These are phyloP conservation scores for Urtica urens DNA, from an alignment of 306 rosid species.

Conservation along the genomic window DNA sequence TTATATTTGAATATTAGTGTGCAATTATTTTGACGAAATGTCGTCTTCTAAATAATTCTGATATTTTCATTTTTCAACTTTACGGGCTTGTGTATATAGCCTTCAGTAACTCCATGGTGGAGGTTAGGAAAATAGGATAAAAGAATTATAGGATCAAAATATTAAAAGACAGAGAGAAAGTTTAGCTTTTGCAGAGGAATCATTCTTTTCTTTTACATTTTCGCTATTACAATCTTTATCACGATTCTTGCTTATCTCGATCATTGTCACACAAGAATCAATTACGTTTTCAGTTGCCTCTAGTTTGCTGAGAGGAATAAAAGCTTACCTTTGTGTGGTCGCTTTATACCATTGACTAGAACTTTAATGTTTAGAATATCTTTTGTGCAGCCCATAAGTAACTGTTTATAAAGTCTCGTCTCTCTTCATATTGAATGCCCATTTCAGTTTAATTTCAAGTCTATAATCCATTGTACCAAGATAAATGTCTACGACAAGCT, in stretches of 20 bases:
- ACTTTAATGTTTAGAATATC: constrained; percentile 1
- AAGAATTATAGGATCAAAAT: not conserved
- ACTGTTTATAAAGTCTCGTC: constrained; percentile 7
- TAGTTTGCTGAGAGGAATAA: constrained; percentile 32
- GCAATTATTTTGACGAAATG: constrained; percentile 29
- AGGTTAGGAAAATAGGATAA: not conserved
- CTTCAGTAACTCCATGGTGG: constrained; percentile 4
- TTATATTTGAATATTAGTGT: constrained; percentile 13
- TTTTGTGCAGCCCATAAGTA: constrained; percentile 4
- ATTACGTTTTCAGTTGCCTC: constrained; percentile 22
- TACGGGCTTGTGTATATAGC: constrained; percentile 11
- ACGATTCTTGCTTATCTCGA: constrained; percentile 20
- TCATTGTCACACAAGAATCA: constrained; percentile 25
- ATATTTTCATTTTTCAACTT: constrained; percentile 6
- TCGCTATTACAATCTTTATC: constrained; percentile 9
- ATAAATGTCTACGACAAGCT: constrained; percentile 37
- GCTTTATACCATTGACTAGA: not conserved
- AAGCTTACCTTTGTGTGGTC: not conserved
- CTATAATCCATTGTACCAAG: not conserved
- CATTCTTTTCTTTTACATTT: constrained; percentile 25
- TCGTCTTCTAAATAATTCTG: constrained; percentile 14
- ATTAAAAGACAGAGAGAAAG: not conserved
- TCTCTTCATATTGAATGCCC: not conserved
- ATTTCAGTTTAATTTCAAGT: not conserved
- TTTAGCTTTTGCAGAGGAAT: constrained; percentile 31